phyloP scores from a whole-genome alignment of 2,329 filamentous ascomycete species.

The Botryosphaeria dothidea region DNA sequence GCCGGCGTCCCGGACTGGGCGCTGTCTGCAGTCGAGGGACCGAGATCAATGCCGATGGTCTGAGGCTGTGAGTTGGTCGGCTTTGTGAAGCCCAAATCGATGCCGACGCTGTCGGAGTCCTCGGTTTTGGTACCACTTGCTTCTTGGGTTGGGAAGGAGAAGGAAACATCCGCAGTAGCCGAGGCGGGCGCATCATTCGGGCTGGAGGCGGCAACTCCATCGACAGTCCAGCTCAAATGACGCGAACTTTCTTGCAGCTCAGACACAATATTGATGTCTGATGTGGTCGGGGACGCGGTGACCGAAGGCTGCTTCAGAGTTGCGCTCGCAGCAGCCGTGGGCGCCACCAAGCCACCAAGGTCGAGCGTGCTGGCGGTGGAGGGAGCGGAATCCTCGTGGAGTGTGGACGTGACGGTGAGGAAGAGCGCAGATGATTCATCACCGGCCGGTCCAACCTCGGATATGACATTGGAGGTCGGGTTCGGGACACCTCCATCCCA shows the following conservation, averaged over 20 bases:
- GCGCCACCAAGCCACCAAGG: too few relatives aligned
- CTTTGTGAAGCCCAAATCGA: slow-evolving; percentile 2
- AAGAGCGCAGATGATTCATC: not conserved
- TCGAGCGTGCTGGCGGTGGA: not conserved
- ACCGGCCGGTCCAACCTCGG: too few relatives aligned
- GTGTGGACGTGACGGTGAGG: not conserved
- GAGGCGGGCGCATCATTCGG: not conserved
- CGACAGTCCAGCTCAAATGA: not conserved
- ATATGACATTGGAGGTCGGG: too few relatives aligned
- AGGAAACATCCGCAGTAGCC: not conserved
- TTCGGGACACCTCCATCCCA: not conserved
- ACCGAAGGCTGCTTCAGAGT: not conserved
- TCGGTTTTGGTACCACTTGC: not conserved
- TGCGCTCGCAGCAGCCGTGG: too few relatives aligned
- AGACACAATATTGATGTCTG: too few relatives aligned
- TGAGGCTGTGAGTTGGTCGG: not conserved
- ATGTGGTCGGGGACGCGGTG: not conserved
- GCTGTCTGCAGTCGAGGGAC: not conserved
- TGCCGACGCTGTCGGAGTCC: not conserved
- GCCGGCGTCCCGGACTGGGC: not conserved
- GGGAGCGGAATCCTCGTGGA: not conserved
- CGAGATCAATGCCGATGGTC: not conserved
- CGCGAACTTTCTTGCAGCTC: too few relatives aligned
- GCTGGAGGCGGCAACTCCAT: not conserved
- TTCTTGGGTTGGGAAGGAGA: not conserved